Percentiles rank a stretch among this genome's conserved stretches.
Conservation (phyloP, 108 stramenopile species). For the Conticribra guillardii region DNA sequence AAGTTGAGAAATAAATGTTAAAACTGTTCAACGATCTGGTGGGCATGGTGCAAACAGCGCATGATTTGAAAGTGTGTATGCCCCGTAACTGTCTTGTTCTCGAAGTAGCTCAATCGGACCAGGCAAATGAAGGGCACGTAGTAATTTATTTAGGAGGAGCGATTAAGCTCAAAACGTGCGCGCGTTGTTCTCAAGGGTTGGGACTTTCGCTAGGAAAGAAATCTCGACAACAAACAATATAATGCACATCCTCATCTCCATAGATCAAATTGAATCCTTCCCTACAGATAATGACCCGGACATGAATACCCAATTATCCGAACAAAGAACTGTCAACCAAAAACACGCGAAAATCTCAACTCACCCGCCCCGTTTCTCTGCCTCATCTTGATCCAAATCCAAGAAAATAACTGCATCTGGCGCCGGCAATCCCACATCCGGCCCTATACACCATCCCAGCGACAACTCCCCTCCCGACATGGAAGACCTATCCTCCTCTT, state of each 20-base stretch:
- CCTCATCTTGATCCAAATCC: conserved; percentile 88
- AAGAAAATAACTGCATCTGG: conserved; percentile 98
- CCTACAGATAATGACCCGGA: not conserved
- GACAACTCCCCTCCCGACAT: conserved; percentile 58
- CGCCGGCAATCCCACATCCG: conserved; percentile 94
- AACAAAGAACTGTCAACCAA: too few relatives aligned
- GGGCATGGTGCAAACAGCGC: too few relatives aligned
- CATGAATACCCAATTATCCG: too few relatives aligned
- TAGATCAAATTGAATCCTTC: not conserved
- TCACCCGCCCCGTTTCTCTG: conserved; percentile 92
- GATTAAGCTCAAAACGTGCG: too few relatives aligned
- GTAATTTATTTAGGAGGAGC: conserved; percentile 20
- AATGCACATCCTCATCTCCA: not conserved
- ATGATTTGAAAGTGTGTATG: conserved; percentile 18
- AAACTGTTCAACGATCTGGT: too few relatives aligned
- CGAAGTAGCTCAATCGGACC: conserved; percentile 50
- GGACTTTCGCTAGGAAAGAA: too few relatives aligned
- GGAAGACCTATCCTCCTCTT: conserved; percentile 50
- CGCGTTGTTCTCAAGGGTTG: too few relatives aligned
- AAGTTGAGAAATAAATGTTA: too few relatives aligned
- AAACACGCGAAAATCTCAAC: conserved; percentile 31
- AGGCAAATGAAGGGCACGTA: conserved; percentile 48
- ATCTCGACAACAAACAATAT: too few relatives aligned
- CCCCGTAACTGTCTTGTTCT: conserved; percentile 64
- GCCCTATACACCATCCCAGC: conserved; percentile 91